Conservation (phyloP, 768 basidiomycete species). For the Chalciporus piperatus region DNA sequence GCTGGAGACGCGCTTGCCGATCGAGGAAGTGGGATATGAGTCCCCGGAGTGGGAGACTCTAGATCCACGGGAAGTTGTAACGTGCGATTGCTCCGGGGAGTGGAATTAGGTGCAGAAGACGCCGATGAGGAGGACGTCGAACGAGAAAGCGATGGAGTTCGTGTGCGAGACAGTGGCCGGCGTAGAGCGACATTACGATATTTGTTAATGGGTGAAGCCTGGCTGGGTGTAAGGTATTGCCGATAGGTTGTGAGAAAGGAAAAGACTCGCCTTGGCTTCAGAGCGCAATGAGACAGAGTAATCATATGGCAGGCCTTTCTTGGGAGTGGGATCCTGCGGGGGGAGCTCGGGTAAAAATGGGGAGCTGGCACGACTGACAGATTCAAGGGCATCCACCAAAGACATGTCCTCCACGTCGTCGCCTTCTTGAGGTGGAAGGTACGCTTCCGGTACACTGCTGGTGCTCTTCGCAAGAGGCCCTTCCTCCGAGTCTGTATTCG, state of each 20-base stretch:
- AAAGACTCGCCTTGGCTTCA: conserved; percentile 51
- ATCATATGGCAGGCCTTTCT: conserved; percentile 44
- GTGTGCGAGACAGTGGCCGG: conserved; percentile 46
- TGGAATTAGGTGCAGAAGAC: conserved; percentile 62
- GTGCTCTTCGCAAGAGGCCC: conserved; percentile 41
- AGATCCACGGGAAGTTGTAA: conserved; percentile 36
- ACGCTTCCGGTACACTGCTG: conserved; percentile 52
- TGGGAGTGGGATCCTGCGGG: conserved; percentile 40
- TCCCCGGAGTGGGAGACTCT: conserved; percentile 48
- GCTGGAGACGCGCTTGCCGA: conserved; percentile 51
- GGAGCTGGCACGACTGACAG: conserved; percentile 54
- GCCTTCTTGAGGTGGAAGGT: conserved; percentile 48
- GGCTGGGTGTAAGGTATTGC: neutral
- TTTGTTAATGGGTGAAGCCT: conserved; percentile 63
- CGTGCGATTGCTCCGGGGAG: conserved; percentile 57
- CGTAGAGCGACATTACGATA: conserved; percentile 63
- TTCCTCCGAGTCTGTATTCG: conserved; percentile 37
- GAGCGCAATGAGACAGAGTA: conserved; percentile 60
- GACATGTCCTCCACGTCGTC: conserved; percentile 45
- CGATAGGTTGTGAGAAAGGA: neutral
- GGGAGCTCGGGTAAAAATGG: conserved; percentile 39
- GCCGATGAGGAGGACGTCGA: conserved; percentile 52
- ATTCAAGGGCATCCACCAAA: conserved; percentile 54
- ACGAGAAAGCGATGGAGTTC: conserved; percentile 66
- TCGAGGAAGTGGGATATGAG: conserved; percentile 50